These are phyloP conservation scores for Pythium brachiatum DNA, from an alignment of 352 stramenopile genomes.

Conservation along the genomic window DNA sequence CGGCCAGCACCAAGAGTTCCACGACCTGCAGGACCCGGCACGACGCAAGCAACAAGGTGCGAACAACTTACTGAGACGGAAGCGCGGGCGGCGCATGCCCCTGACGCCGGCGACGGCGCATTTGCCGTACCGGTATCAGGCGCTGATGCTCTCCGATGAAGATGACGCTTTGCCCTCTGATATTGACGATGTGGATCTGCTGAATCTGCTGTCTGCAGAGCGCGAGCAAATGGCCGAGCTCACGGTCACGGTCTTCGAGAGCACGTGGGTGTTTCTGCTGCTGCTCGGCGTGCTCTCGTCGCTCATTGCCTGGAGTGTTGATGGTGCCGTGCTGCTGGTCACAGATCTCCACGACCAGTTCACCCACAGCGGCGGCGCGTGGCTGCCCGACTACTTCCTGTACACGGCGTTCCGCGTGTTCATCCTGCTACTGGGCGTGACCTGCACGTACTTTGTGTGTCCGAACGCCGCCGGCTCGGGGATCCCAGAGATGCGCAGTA, in stretches of 20 bases:
- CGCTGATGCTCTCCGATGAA: conserved; percentile 25
- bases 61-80: conserved; percentile 10
- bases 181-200: conserved; percentile 29
- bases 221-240: conserved; percentile 47
- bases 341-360: conserved; percentile 37
- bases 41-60: conserved; percentile 35
- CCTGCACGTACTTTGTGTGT: conserved; percentile 56
- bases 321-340: conserved; percentile 54
- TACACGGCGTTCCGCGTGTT: conserved; percentile 57
- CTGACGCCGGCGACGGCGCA: conserved; percentile 20
- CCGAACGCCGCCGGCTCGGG: conserved; percentile 64
- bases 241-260: conserved; percentile 55
- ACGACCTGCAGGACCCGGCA: conserved; percentile 31
- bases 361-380: conserved; percentile 43
- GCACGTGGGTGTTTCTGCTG: conserved; percentile 75
- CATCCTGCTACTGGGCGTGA: conserved; percentile 61
- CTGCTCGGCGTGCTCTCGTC: conserved; percentile 55
- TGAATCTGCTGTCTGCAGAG: conserved; percentile 33
- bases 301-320: conserved; percentile 61
- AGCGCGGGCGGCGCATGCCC: neutral
- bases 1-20: conserved; percentile 27
- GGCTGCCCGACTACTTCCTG: conserved; percentile 55
- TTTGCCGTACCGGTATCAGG: conserved; percentile 22
- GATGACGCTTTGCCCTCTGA: conserved; percentile 16
- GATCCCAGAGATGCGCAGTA: conserved; percentile 79